A percentile compares a stretch with the other conserved stretches of the same genome.
These are phyloP conservation scores for Botryosphaeria dothidea DNA, from an alignment of 2,329 filamentous ascomycete species.

Conservation along the genomic window DNA sequence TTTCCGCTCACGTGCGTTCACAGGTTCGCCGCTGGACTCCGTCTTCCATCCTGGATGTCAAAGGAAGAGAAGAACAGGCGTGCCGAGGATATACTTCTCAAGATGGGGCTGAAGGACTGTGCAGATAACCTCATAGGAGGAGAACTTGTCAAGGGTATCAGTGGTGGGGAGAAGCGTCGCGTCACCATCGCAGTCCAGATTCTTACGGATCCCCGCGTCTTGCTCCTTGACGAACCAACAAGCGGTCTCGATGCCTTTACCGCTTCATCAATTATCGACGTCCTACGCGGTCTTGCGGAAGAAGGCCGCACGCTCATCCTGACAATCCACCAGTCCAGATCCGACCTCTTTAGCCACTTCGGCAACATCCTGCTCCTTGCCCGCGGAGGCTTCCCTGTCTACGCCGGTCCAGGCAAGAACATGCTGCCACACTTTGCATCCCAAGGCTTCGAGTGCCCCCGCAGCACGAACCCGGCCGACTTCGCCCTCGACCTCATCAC, in stretches of 20 bases:
- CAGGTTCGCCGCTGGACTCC: slow-evolving; percentile 64
- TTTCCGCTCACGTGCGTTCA: not conserved
- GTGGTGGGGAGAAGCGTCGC: slow-evolving; percentile 75
- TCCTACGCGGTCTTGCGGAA: slow-evolving; percentile 67
- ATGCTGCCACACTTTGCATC: slow-evolving; percentile 67
- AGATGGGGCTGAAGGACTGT: slow-evolving; percentile 77
- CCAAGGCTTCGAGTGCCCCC: slow-evolving; percentile 65
- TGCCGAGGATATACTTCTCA: slow-evolving; percentile 71
- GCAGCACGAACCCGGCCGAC: slow-evolving; percentile 74
- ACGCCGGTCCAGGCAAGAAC: slow-evolving; percentile 61
- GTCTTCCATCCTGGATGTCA: slow-evolving; percentile 70
- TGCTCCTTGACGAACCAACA: slow-evolving; percentile 75
- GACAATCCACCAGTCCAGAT: slow-evolving; percentile 78
- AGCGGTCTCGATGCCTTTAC: slow-evolving; percentile 78
- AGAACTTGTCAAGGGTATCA: slow-evolving; percentile 74
- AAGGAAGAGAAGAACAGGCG: slow-evolving; percentile 65
- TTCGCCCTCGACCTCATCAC: slow-evolving; percentile 78
- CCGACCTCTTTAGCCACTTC: slow-evolving; percentile 70
- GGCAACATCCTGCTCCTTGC: slow-evolving; percentile 71
- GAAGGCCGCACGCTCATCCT: slow-evolving; percentile 74
- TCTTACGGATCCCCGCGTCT: slow-evolving; percentile 70
- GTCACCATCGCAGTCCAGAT: slow-evolving; percentile 79
- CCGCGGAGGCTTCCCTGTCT: slow-evolving; percentile 67
- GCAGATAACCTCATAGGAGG: slow-evolving; percentile 73
- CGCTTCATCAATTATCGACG: slow-evolving; percentile 73